These are phyloP conservation scores for Nakazawaea wyomingensis DNA, from an alignment of 805 yeast species.

Conservation along the genomic window DNA sequence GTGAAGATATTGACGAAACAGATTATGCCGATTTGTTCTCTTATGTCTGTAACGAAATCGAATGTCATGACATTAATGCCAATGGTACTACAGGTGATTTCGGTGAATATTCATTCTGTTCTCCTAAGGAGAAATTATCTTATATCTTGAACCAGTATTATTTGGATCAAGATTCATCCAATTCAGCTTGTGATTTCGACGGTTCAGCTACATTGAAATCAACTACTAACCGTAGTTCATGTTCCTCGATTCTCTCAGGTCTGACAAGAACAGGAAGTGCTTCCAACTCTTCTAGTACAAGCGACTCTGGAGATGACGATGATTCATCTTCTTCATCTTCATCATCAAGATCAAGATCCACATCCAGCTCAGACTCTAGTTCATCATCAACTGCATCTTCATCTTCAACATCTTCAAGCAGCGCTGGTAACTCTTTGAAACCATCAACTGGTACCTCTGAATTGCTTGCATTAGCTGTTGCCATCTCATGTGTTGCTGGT, in stretches of 20 bases:
- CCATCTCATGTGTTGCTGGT: conserved; percentile 36
- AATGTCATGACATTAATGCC: conserved; percentile 56
- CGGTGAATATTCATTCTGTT: conserved; percentile 73
- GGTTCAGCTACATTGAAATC: conserved; percentile 59
- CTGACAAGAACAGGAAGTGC: conserved; percentile 75
- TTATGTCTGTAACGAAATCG: conserved; percentile 49
- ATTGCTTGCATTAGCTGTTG: conserved; percentile 28
- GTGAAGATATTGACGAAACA: conserved; percentile 39
- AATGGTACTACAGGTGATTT: conserved; percentile 63
- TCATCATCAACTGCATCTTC: conserved; percentile 27
- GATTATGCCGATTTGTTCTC: conserved; percentile 61
- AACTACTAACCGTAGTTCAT: conserved; percentile 40
- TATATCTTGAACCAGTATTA: conserved; percentile 64
- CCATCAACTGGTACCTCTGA: conserved; percentile 16
- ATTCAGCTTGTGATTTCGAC: conserved; percentile 62
- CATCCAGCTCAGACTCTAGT: conserved; percentile 24
- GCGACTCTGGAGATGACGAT: background rate
- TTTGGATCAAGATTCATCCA: conserved; percentile 34
- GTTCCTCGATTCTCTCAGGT: conserved; percentile 45
- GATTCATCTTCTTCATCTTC: conserved; percentile 31
- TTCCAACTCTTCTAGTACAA: conserved; percentile 37
- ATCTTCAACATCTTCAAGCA: conserved; percentile 19
- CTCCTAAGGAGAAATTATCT: conserved; percentile 62
- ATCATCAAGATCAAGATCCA: no score
- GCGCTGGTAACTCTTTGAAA: conserved; percentile 19